phyloP scores from a whole-genome alignment of 495 filamentous ascomycete species.

The Aspergillus panamensis region DNA sequence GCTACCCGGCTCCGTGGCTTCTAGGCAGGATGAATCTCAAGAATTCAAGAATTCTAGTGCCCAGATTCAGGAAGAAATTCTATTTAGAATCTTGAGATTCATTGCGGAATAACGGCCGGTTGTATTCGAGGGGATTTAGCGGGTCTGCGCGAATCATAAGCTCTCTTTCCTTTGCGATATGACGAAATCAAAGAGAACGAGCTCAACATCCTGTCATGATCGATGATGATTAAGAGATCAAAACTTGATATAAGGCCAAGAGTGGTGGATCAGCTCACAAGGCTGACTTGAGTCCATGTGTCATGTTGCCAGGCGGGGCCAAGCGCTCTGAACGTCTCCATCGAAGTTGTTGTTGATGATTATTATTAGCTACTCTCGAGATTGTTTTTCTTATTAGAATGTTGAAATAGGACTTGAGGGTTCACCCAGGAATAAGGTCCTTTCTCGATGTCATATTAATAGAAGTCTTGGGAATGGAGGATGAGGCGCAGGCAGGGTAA shows the following conservation, averaged over 20 bases:
- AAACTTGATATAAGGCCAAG: background rate
- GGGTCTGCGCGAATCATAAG: too few species aligned
- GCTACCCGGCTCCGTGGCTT: too few species aligned
- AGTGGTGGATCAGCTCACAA: constrained; percentile 3
- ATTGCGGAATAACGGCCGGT: too few species aligned
- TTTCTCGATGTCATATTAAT: background rate
- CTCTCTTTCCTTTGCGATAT: background rate
- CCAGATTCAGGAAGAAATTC: too few species aligned
- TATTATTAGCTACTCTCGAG: background rate
- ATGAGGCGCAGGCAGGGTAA: constrained; percentile 14
- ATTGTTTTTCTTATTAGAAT: background rate
- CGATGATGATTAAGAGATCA: background rate
- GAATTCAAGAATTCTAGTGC: too few species aligned
- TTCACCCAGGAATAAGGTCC: background rate
- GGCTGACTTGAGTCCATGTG: constrained; percentile 7
- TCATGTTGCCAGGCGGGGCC: constrained; percentile 4
- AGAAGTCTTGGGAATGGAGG: constrained; percentile 4
- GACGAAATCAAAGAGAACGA: background rate
- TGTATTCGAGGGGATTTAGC: too few species aligned
- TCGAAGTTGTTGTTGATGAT: background rate
- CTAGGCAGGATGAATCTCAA: too few species aligned
- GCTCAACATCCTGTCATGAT: background rate
- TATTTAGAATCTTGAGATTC: too few species aligned
- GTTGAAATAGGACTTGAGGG: too few species aligned
- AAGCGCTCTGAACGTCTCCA: background rate